These are phyloP conservation scores for Kluyveromyces starmeri DNA, from an alignment of 805 yeast species.

Conservation along the genomic window DNA sequence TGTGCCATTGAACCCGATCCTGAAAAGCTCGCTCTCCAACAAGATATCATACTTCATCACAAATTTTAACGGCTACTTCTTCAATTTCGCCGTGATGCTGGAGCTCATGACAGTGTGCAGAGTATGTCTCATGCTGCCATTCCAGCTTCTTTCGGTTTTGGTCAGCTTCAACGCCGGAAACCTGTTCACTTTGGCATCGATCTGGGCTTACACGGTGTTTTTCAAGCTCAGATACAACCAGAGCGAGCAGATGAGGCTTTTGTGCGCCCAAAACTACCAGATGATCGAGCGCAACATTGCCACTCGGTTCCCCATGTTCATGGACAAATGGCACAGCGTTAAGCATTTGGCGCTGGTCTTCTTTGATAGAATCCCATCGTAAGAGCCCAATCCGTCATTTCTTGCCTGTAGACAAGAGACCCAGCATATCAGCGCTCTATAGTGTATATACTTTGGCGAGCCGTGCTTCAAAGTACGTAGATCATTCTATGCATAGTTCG, in stretches of 20 bases:
- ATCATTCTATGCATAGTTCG: too few relatives aligned
- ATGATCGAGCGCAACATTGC: constrained; percentile 32
- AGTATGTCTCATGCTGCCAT: constrained; percentile 34
- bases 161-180: constrained; percentile 22
- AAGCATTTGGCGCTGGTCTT: constrained; percentile 13
- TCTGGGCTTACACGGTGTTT: constrained; percentile 43
- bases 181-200: constrained; percentile 31
- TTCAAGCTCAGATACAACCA: constrained; percentile 53
- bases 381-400: too few relatives aligned
- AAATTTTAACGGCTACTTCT: constrained; percentile 35
- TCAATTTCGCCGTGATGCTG: constrained; percentile 37
- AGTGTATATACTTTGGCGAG: too few relatives aligned
- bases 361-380: constrained; percentile 10
- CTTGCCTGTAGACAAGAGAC: too few relatives aligned
- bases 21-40: constrained; percentile 23
- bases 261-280: constrained; percentile 39
- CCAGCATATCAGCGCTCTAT: too few relatives aligned
- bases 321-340: constrained; percentile 16
- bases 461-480: too few relatives aligned
- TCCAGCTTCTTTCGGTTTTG: constrained; percentile 31
- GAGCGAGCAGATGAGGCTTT: constrained; percentile 43
- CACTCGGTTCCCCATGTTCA: constrained; percentile 30
- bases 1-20: constrained; percentile 29
- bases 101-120: constrained; percentile 38
- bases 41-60: constrained; percentile 29